Evolutionary conservation across 179 eudicot genomes (phyloP).

Genomic region (Carnegiea gigantea): DNA sequence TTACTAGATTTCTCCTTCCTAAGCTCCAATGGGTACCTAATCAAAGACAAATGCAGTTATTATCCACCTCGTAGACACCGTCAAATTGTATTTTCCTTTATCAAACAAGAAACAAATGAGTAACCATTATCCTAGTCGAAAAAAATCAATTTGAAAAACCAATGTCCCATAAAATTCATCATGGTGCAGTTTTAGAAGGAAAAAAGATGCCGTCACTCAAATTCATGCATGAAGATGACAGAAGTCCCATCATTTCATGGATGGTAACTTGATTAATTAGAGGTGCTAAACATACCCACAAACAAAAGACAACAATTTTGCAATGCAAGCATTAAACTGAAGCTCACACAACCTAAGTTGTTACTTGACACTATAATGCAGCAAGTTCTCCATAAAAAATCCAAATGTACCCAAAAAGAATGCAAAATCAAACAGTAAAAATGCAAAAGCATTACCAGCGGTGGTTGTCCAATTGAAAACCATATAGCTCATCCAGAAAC

Average conservation of each 20-base stretch:
- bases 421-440: neutral
- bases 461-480: slow-evolving; percentile 88
- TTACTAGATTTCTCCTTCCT: slow-evolving; percentile 85
- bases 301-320: neutral
- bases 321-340: neutral
- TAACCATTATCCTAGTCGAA: neutral
- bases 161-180: neutral
- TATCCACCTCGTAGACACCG: slow-evolving; percentile 1
- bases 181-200: neutral
- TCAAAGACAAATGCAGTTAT: slow-evolving; percentile 9
- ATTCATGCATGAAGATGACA: neutral
- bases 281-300: neutral
- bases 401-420: neutral
- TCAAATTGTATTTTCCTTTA: neutral
- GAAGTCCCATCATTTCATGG: neutral
- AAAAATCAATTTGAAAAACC: neutral
- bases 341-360: neutral
- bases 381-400: neutral
- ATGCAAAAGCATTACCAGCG: slow-evolving; percentile 61
- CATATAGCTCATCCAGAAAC: slow-evolving; percentile 89
- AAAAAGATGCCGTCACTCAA: neutral
- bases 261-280: neutral
- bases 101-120: neutral
- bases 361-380: neutral
- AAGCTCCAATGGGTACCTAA: slow-evolving; percentile 95